phyloP scores from a whole-genome alignment of 345 rosid genomes.

The Hibiscus tridactylites region DNA sequence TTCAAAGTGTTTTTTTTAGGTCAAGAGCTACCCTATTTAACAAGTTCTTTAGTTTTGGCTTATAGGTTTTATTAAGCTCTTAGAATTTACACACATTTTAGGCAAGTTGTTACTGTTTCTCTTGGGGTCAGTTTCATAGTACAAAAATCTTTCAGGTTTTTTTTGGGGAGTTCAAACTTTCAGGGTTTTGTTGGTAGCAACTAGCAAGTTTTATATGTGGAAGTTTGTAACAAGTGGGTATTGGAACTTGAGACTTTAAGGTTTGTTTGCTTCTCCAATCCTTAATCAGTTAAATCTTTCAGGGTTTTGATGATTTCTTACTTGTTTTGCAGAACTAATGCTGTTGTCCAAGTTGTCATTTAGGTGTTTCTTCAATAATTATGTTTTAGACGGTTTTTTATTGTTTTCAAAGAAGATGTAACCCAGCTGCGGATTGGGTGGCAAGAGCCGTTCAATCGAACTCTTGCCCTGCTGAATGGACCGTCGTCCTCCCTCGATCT shows the following conservation, averaged over 20 bases:
- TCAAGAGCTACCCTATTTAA: too few species aligned
- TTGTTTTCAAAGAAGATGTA: neutral
- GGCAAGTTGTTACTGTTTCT: neutral
- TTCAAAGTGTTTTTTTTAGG: too few species aligned
- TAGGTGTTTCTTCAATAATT: too few species aligned
- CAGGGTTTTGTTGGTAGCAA: neutral
- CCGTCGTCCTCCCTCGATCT: too few species aligned
- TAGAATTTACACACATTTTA: neutral
- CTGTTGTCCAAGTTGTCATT: neutral
- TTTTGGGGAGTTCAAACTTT: neutral
- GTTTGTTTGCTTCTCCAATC: neutral
- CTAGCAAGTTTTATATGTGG: neutral
- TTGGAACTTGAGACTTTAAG: constrained; percentile 6
- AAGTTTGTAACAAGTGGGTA: neutral
- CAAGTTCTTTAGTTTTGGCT: neutral
- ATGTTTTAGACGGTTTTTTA: neutral
- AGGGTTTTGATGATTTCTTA: too few species aligned
- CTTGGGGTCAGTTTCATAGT: neutral
- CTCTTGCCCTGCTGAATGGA: too few species aligned
- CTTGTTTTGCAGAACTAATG: too few species aligned
- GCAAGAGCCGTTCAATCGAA: too few species aligned
- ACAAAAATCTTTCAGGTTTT: neutral
- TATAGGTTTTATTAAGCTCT: neutral
- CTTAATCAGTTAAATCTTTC: neutral
- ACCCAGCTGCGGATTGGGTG: too few species aligned